Evolutionary conservation across 129 eudicot species (phyloP).

Genomic region (Artemisia annua): DNA sequence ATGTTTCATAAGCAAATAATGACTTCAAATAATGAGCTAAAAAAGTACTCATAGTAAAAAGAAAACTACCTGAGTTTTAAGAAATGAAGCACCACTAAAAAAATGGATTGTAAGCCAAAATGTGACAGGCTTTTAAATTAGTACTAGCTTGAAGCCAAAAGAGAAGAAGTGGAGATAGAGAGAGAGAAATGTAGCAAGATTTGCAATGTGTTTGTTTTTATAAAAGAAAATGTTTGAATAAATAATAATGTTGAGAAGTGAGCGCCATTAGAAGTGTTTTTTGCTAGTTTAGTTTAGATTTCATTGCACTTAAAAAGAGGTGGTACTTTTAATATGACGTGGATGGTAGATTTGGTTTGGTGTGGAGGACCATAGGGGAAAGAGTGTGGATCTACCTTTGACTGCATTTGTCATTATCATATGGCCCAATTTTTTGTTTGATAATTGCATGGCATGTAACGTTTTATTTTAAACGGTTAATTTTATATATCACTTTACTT

Average conservation of each 20-base stretch:
- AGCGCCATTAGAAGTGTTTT: constrained; percentile 19
- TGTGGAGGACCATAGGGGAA: too few species aligned
- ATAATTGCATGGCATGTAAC: too few species aligned
- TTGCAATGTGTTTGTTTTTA: constrained; percentile 29
- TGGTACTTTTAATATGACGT: too few species aligned
- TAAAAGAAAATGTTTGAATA: constrained; percentile 12
- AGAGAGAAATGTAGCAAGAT: constrained; percentile 25
- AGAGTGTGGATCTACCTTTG: too few species aligned
- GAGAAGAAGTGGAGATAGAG: constrained; percentile 39
- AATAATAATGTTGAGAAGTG: constrained; percentile 2
- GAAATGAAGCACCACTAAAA: constrained; percentile 31
- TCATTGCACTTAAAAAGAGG: neutral
- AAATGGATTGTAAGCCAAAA: constrained; percentile 8
- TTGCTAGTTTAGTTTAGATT: neutral
- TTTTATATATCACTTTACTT: too few species aligned
- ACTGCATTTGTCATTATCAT: too few species aligned
- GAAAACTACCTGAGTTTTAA: constrained; percentile 30
- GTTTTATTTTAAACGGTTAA: too few species aligned
- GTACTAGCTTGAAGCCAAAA: constrained; percentile 40
- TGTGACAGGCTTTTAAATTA: constrained; percentile 30
- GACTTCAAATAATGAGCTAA: constrained; percentile 8
- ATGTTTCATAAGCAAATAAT: neutral
- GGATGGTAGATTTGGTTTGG: too few species aligned
- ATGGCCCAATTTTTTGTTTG: too few species aligned
- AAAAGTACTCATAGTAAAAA: constrained; percentile 4